A percentile compares a stretch with the other conserved stretches of the same genome.
Evolutionary conservation across 306 rosid genomes (phyloP).

Genomic region (Citrullus colocynthis): DNA sequence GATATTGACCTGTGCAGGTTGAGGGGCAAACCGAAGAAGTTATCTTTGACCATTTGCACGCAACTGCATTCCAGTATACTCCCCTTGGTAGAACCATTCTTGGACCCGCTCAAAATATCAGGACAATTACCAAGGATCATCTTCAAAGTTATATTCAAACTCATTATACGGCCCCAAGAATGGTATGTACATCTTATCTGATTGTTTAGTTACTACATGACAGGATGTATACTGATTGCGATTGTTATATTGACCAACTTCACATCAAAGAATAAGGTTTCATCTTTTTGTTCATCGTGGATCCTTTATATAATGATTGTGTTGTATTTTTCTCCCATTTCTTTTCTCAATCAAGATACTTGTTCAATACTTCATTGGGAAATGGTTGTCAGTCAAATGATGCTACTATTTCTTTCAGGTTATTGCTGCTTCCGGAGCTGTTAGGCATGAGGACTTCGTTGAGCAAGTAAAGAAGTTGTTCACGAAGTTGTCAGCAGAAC

Average conservation of each 20-base stretch:
- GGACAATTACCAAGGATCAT: slow-evolving; percentile 70
- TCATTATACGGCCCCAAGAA: slow-evolving; percentile 90
- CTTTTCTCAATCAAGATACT: not conserved
- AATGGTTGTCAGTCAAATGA: not conserved
- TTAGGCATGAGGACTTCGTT: slow-evolving; percentile 75
- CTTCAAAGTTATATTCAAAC: slow-evolving; percentile 70
- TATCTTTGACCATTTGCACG: slow-evolving; percentile 77
- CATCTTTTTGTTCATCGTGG: not conserved
- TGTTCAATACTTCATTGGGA: not conserved
- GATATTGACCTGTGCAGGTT: slow-evolving; percentile 27
- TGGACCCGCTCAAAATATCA: slow-evolving; percentile 76
- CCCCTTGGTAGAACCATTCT: slow-evolving; percentile 91
- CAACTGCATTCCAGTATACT: slow-evolving; percentile 90
- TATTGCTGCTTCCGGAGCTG: slow-evolving; percentile 82
- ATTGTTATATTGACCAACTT: not conserved
- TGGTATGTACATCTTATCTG: slow-evolving; percentile 31
- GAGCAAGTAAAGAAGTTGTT: slow-evolving; percentile 53
- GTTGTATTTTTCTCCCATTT: not conserved
- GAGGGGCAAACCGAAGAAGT: slow-evolving; percentile 92
- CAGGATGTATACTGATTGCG: not conserved
- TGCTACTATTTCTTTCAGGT: slow-evolving; percentile 34
- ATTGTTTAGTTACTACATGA: not conserved
- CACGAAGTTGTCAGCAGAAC: slow-evolving; percentile 60
- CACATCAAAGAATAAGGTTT: not conserved
- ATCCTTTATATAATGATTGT: not conserved